Conservation (phyloP, 2,329 filamentous ascomycete genomes). For the Cladophialophora carrionii region DNA sequence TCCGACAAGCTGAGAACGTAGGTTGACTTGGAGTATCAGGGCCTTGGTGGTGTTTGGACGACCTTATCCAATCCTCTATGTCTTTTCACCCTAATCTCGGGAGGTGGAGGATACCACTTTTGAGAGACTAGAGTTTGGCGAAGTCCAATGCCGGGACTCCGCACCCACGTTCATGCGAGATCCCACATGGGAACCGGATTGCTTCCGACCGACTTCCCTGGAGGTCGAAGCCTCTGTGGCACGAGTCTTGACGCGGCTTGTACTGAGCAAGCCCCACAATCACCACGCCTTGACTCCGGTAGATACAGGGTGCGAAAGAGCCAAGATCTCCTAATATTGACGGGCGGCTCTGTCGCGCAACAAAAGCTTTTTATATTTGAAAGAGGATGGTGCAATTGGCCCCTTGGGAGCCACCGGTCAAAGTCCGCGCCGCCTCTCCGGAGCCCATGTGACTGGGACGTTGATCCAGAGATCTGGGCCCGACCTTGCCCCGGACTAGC, state of each 20-base stretch:
- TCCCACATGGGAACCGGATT: not conserved
- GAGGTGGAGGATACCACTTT: not conserved
- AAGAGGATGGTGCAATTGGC: not conserved
- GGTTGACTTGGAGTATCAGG: not conserved
- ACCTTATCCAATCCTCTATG: not conserved
- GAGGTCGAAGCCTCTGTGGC: not conserved
- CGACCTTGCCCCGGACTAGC: slow-evolving; percentile 17
- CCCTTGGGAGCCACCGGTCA: slow-evolving; percentile 13
- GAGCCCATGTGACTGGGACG: not conserved
- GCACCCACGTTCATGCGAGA: not conserved
- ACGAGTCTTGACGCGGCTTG: not conserved
- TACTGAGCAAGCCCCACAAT: not conserved
- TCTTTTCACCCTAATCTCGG: not conserved
- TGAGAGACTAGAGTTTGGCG: not conserved
- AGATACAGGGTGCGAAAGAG: not conserved
- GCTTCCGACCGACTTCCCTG: slow-evolving; percentile 4
- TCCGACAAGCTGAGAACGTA: not conserved
- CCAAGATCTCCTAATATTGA: not conserved
- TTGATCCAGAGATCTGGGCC: not conserved
- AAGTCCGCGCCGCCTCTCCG: slow-evolving; percentile 13
- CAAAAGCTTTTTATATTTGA: not conserved
- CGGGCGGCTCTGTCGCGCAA: not conserved
- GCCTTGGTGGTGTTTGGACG: not conserved
- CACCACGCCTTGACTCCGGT: not conserved
- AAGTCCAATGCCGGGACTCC: slow-evolving; percentile 2